Conservation (phyloP, 2,329 filamentous ascomycete species). For the Geoglossum cookeanum region DNA sequence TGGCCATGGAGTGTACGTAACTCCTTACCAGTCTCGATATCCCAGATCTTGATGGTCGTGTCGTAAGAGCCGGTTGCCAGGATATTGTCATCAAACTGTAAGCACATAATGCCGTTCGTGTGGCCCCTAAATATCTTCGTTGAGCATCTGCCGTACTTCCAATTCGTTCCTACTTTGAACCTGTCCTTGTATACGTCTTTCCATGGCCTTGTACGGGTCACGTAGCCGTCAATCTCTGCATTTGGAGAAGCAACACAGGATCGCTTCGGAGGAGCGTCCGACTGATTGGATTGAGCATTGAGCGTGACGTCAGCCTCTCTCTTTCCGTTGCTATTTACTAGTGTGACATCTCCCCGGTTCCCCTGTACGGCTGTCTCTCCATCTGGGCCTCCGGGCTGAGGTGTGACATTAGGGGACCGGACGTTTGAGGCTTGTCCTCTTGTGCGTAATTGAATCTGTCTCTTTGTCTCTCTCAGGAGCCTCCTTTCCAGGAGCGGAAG, state of each 20-base stretch:
- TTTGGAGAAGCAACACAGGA: background rate
- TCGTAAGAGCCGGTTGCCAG: slow-evolving; percentile 93
- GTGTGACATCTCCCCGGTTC: slow-evolving; percentile 3
- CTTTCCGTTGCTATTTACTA: slow-evolving; percentile 11
- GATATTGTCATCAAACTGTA: slow-evolving; percentile 72
- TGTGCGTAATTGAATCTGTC: slow-evolving; percentile 57
- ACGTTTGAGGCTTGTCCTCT: slow-evolving; percentile 37
- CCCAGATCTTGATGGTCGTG: slow-evolving; percentile 87
- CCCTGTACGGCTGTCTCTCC: background rate
- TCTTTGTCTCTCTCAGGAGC: slow-evolving; percentile 67
- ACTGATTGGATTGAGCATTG: background rate
- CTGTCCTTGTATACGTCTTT: slow-evolving; percentile 93
- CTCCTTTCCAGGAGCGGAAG: slow-evolving; percentile 78
- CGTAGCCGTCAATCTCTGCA: slow-evolving; percentile 17
- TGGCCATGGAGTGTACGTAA: slow-evolving; percentile 74
- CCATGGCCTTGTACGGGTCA: slow-evolving; percentile 49
- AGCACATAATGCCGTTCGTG: slow-evolving; percentile 66
- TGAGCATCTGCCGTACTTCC: slow-evolving; percentile 84
- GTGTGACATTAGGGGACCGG: slow-evolving; percentile 31
- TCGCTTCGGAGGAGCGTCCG: background rate
- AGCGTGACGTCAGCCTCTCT: slow-evolving; percentile 3
- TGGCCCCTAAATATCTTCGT: slow-evolving; percentile 73
- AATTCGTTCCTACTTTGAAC: slow-evolving; percentile 91
- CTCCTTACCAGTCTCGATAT: slow-evolving; percentile 72
- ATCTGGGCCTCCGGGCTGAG: slow-evolving; percentile 20